Percentiles rank a stretch among this genome's conserved stretches.
Conservation (phyloP, 257 asterid species). For the Sherardia arvensis region DNA sequence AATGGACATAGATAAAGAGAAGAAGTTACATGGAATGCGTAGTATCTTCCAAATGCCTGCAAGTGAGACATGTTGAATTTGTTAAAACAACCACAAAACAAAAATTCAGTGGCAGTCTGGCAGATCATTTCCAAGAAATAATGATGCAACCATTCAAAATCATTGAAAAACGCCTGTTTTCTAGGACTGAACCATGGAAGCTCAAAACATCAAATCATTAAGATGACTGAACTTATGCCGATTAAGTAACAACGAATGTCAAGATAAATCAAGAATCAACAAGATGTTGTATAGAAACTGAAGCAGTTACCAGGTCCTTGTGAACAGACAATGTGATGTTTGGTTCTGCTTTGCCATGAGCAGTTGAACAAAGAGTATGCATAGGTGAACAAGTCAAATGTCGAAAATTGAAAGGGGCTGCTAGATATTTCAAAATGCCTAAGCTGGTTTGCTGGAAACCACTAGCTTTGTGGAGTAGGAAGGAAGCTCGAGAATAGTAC, state of each 20-base stretch:
- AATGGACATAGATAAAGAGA: background rate
- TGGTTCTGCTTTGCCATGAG: background rate
- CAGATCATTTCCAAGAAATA: no score
- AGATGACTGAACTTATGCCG: no score
- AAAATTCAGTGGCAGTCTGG: no score
- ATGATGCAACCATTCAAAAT: no score
- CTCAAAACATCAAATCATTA: no score
- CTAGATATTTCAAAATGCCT: background rate
- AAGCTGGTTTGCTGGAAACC: background rate
- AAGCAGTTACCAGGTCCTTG: background rate
- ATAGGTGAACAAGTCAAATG: background rate
- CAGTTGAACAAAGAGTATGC: background rate
- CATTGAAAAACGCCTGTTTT: no score
- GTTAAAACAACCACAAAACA: background rate
- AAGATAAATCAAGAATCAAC: no score
- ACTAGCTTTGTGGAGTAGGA: background rate
- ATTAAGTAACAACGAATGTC: no score
- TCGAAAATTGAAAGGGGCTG: slow-evolving; percentile 6
- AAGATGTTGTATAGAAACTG: no score
- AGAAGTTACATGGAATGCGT: background rate
- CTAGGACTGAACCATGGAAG: no score
- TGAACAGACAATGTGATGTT: background rate
- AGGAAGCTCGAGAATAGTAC: slow-evolving; percentile 1
- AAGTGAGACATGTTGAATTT: background rate
- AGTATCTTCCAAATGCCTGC: background rate